Evolutionary conservation across 345 rosid species (phyloP).

Genomic region (Eucalyptus paniculata): DNA sequence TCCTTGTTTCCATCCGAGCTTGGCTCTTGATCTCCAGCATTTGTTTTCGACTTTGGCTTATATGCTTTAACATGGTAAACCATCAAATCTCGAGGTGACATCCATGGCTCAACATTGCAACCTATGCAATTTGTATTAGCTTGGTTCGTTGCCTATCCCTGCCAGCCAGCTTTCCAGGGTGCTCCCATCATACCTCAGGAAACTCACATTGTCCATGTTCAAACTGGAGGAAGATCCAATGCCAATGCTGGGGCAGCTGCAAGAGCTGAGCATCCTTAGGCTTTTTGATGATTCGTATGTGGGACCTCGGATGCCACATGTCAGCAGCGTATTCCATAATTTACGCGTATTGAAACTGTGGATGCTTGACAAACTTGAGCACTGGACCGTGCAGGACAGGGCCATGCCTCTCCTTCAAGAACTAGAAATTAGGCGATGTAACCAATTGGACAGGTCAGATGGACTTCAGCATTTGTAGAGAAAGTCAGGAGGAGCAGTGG

Average conservation of each 20-base stretch:
- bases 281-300: constrained; percentile 16
- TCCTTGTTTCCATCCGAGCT: too few species aligned
- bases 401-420: constrained; percentile 11
- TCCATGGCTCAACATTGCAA: background rate
- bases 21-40: too few species aligned
- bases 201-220: constrained; percentile 21
- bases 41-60: too few species aligned
- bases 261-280: constrained; percentile 10
- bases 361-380: constrained; percentile 8
- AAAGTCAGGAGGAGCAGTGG: background rate
- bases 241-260: constrained; percentile 7
- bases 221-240: constrained; percentile 9
- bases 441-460: background rate
- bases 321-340: background rate
- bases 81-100: background rate
- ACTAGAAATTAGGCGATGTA: constrained; percentile 21
- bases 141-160: background rate
- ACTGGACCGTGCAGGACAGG: background rate
- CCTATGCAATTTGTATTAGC: constrained; percentile 11
- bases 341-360: constrained; percentile 19
- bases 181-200: constrained; percentile 5
- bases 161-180: background rate
- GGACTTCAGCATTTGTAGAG: background rate
- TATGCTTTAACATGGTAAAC: too few species aligned
- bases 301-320: constrained; percentile 9